These are phyloP conservation scores for Cryphonectria carpinicola DNA, from an alignment of 2,329 filamentous ascomycete genomes.

Conservation along the genomic window DNA sequence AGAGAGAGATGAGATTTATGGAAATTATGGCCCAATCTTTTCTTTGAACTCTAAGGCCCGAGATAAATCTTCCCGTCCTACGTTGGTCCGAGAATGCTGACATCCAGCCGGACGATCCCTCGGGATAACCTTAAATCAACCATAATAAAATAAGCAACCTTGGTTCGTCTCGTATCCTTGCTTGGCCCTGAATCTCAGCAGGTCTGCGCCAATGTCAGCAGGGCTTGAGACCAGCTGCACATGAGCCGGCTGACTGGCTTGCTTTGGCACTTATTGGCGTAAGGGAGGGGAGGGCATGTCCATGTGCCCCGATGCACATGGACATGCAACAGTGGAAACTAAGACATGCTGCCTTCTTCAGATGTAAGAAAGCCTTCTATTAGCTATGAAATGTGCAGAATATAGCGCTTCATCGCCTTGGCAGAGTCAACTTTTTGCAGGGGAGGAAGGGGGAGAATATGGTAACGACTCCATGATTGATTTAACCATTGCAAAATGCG, in stretches of 20 bases:
- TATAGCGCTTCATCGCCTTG: slow-evolving; percentile 70
- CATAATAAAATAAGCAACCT: background rate
- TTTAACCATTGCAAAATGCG: background rate
- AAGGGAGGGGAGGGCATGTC: background rate
- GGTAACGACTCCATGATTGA: slow-evolving; percentile 27
- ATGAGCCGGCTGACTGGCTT: background rate
- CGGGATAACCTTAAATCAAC: background rate
- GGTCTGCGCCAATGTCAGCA: background rate
- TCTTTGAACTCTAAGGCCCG: background rate
- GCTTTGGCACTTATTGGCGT: background rate
- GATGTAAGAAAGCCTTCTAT: background rate
- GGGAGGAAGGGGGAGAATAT: slow-evolving; percentile 34
- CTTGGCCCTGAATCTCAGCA: background rate
- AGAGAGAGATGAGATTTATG: background rate
- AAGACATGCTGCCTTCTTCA: background rate
- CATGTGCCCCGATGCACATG: background rate
- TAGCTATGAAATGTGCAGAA: slow-evolving; percentile 36
- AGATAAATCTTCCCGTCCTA: background rate
- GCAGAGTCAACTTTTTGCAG: slow-evolving; percentile 45
- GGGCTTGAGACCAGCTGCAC: background rate
- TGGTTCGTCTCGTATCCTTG: background rate
- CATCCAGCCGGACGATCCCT: background rate
- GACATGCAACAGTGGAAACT: background rate
- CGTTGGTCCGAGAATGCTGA: background rate
- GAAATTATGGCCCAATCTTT: background rate